Evolutionary conservation across 371 early-diverging fungal genomes (phyloP), one percentile per base, ranked within the genome.

Genomic region (Circinella minor): DNA sequence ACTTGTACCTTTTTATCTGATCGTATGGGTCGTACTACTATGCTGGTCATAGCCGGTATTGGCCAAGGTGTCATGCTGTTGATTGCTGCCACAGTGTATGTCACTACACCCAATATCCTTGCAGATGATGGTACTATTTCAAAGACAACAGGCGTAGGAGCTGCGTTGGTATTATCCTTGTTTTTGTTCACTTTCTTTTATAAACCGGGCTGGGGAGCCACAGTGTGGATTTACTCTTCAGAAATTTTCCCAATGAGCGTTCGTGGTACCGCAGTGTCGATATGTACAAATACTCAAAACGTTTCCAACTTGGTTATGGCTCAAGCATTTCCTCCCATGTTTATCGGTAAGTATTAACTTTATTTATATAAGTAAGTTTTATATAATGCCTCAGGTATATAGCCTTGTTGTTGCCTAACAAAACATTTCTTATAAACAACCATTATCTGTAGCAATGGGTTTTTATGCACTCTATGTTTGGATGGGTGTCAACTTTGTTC

Each of bases 211-310:
- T 95, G 94, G 95, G 95, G 95, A 17, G 95, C 96, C 51, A 85
- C 93, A 64, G 92, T 90, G 46, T 96, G 95, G 96, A 91, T 93
- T 73, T 93, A 93, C 79, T 93, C 94, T 43, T 86, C 93, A 20
- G 96, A 96, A 74, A 92, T 92, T 74, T 92, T 87, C 81, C 92
- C 93, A 15, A 81, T 86, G 72, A 84, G 86, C 55, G 81, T 89
- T 64, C 88, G 90, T 67, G 87, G 90, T 69, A 92, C 92, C 77
- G 94, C 90, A 61, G 89, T 91, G 62, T 92, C 91, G 46, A 70
- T 93, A 36, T 90, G 91, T 61, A 94, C 96, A 34, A 88, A 93
- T 11, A 83, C 93, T 76, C 95, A 96, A 86, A 95, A 94, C 94
- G 74, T 85, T 49, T 85, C 83, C 78, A 93, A 92, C 82, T 84